Evolutionary conservation across 805 yeast genomes (phyloP).

Genomic region (Grigorovia jiainica): DNA sequence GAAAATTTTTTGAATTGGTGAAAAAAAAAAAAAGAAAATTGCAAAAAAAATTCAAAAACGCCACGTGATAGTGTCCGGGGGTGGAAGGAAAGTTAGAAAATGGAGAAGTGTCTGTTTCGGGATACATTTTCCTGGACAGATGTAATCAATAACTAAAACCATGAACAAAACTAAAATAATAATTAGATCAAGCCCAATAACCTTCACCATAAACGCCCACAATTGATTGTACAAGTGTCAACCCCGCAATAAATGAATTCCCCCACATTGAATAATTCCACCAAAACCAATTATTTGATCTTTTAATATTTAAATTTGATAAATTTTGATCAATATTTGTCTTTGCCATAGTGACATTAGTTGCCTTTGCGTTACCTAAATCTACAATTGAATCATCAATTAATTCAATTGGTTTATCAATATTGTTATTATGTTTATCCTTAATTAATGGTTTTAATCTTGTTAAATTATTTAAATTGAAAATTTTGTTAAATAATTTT

Average conservation of each 20-base stretch:
- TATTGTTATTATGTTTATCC: background rate
- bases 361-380: conserved; percentile 11
- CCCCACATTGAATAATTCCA: conserved; percentile 14
- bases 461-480: background rate
- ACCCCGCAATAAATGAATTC: conserved; percentile 6
- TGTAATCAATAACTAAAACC: no score
- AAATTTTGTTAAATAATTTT: background rate
- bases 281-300: conserved; percentile 4
- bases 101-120: no score
- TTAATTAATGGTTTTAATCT: background rate
- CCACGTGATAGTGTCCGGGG: no score
- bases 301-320: background rate
- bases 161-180: no score
- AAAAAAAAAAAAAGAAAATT: no score
- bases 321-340: background rate
- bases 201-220: conserved; percentile 30
- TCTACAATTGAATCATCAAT: conserved; percentile 23
- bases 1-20: no score
- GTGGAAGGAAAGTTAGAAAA: no score
- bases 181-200: no score
- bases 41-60: no score
- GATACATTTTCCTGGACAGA: no score
- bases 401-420: background rate
- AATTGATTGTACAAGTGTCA: conserved; percentile 23
- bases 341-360: background rate